Base-by-base conservation (phyloP, 805 yeast species). In the Candida maris region DNA sequence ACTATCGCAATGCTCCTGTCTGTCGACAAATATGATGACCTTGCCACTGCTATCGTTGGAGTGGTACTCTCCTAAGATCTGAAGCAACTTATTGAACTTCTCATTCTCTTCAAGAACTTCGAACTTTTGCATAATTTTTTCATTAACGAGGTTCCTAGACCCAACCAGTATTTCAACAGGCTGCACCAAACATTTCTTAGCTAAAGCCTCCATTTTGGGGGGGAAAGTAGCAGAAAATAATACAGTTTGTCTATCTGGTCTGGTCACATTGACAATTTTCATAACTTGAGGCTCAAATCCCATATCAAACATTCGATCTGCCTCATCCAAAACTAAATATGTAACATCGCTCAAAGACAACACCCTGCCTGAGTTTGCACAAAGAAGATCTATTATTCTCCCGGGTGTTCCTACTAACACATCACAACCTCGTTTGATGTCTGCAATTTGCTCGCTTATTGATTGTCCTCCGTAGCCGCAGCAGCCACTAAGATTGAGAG, bases 251-350 rank as follows among this genome's bases (percentile, higher is more conserved):
- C 83, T 68, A 54, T 89, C 96, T 0, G 93, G 93, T 32, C 97
- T 68, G 3, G 86, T 70, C 24, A 83, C 82, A 12, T 74, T 68
- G 54, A 88, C 68, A 16, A 93, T 81, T 51, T 86, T 85, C 48
- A 75, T 78, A 4, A 93, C 87, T 55, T 93, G 98, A 0, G 98
- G 97, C 50, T 87, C 97, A 62, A 93, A 93, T 1, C 98, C 98
- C 73, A 93, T 67, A 58, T 93, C 98, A 64, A 91, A 91, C 84
- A 93, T 80, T 45, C 98, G 65, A 60, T 93, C 98, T 1, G 97
- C 97, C 56, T 93, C 98, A 57, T 93, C 98, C 41, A 93, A 64
- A 0, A 89, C 94, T n/a, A 87, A 70, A 57, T 81, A 87, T 0
- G 96, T 80, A 5, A 84, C 78, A 28, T 89, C 64, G 19, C 67